Percentiles rank a stretch among this genome's conserved stretches.
Evolutionary conservation across 257 asterid genomes (phyloP).

Genomic region (Echium plantagineum): DNA sequence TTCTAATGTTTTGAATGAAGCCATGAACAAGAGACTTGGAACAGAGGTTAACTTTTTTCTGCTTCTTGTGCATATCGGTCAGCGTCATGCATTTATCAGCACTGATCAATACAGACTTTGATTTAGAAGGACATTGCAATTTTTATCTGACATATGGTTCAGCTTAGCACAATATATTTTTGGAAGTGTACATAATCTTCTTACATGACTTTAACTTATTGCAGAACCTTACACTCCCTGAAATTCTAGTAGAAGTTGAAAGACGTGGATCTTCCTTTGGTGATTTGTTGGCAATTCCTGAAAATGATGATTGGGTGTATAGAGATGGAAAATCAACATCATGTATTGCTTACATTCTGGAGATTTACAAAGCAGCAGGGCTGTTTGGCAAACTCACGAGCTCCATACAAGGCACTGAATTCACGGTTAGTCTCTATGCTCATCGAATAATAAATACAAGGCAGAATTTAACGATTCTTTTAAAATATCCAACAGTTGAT

Average conservation of each 20-base stretch:
- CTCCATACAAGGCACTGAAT: constrained; percentile 83
- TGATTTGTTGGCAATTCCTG: constrained; percentile 68
- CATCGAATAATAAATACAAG: not conserved
- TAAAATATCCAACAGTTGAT: too few relatives aligned
- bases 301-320: constrained; percentile 78
- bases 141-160: not conserved
- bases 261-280: constrained; percentile 81
- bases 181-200: not conserved
- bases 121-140: not conserved
- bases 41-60: constrained; percentile 47
- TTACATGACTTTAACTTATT: constrained; percentile 2
- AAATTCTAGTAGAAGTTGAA: constrained; percentile 77
- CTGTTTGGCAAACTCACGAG: constrained; percentile 57
- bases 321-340: constrained; percentile 81
- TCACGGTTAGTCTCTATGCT: constrained; percentile 51
- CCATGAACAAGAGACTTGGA: constrained; percentile 84
- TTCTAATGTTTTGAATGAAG: constrained; percentile 86
- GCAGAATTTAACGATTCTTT: too few relatives aligned
- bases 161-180: not conserved
- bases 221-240: constrained; percentile 68
- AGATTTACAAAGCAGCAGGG: constrained; percentile 87
- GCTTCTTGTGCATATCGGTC: constrained; percentile 2
- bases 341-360: constrained; percentile 83
- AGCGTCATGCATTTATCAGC: not conserved
- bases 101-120: not conserved